Conservation (phyloP, 2,329 filamentous ascomycete species). For the Torrubiella hemipterigena region DNA sequence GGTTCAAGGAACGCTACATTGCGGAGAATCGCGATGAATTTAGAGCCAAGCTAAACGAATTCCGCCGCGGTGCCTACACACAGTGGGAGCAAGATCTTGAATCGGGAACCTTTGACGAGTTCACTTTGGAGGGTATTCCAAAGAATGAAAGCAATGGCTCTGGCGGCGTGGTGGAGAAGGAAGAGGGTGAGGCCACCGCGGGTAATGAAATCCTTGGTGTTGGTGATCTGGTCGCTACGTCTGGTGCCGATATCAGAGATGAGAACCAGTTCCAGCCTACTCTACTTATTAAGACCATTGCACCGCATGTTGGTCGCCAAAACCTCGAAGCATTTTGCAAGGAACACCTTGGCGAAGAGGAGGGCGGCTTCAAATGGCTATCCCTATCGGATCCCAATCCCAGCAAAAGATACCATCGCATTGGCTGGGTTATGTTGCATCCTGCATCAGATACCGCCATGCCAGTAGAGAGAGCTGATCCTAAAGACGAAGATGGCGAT, state of each 20-base stretch:
- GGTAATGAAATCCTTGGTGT: slow-evolving; percentile 88
- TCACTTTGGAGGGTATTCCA: slow-evolving; percentile 84
- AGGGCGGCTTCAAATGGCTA: slow-evolving; percentile 90
- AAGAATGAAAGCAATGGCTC: slow-evolving; percentile 85
- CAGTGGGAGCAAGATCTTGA: slow-evolving; percentile 88
- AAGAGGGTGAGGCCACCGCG: slow-evolving; percentile 87
- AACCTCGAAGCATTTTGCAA: slow-evolving; percentile 93
- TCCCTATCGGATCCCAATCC: slow-evolving; percentile 95
- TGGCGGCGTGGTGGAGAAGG: slow-evolving; percentile 79
- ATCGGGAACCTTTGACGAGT: slow-evolving; percentile 80
- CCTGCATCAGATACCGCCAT: slow-evolving; percentile 56
- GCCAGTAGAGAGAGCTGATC: slow-evolving; percentile 59
- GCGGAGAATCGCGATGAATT: slow-evolving; percentile 68
- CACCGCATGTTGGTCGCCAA: slow-evolving; percentile 84
- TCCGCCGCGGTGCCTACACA: slow-evolving; percentile 64
- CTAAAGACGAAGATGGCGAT: slow-evolving; percentile 55
- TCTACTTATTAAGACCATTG: slow-evolving; percentile 93
- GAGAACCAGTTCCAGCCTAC: slow-evolving; percentile 83
- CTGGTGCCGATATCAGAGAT: slow-evolving; percentile 77
- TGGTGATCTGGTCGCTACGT: slow-evolving; percentile 74
- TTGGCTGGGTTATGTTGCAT: slow-evolving; percentile 96
- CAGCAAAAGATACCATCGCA: slow-evolving; percentile 90
- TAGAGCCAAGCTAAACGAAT: slow-evolving; percentile 64
- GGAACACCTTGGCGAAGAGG: slow-evolving; percentile 80
- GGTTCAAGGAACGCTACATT: slow-evolving; percentile 94